Evolutionary conservation across 345 rosid species (phyloP), one percentile per base, ranked within the genome.

Genomic region (Punica granatum): DNA sequence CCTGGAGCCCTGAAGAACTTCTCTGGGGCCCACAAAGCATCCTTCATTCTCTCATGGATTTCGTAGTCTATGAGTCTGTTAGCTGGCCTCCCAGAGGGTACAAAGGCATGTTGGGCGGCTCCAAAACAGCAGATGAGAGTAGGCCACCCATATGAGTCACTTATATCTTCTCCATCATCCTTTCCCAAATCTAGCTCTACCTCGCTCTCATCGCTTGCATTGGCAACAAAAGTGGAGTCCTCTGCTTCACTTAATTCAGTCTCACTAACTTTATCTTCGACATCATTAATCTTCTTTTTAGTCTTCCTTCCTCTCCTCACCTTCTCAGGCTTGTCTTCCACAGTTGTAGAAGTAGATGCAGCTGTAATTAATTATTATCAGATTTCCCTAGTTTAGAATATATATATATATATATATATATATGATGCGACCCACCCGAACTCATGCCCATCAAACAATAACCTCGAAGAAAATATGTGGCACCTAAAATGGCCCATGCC

Each of bases 51-150:
- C 30, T 85, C 88, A 13, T 88, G 89, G 33, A 77, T 78, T 75
- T 86, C 95, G 66, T 88, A 75, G 73, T 92, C 86, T 73, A 88
- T 35, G 70, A 86, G 95, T 74, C 97, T 81, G 78, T 85, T 88
- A 12, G 92, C 95, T 42, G 84, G 87, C 76, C 97, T 86, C 66
- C 93, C 98, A 21, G 88, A 84, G 15, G 97, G 97, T 49, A 92
- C 83, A 76, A 92, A 92, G 63, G 90, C 92, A 78, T 88, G 91
- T 46, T 85, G 90, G 48, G 93, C 91, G 72, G 96, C 76, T 77
- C 98, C 98, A 65, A 92, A 92, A 80, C 98, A 92, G 73, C 98
- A 92, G 69, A 92, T 93, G 32, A 92, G 92, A 28, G 97, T 92
- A 74, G 98, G 98, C 97, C 92, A 92, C 48, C 93, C 93, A 67